Evolutionary conservation across 345 rosid genomes (phyloP).

Genomic region (Rhizophora apiculata): DNA sequence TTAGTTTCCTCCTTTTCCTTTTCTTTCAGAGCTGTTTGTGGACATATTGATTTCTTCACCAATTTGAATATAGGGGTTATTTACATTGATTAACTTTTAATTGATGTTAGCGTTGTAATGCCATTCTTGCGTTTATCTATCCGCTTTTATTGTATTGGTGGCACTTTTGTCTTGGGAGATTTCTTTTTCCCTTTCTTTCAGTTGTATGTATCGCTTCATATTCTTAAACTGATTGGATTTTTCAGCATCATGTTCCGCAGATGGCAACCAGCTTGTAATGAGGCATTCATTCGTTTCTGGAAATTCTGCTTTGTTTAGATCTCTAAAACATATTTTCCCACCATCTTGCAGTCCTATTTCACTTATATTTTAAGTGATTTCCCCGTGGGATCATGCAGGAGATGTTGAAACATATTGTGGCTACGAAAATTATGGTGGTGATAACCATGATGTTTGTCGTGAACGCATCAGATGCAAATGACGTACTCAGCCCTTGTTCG

Average conservation of each 20-base stretch:
- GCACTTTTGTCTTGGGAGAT: neutral
- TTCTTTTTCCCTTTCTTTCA: neutral
- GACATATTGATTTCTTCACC: neutral
- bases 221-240: constrained; percentile 1
- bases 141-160: neutral
- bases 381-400: constrained; percentile 9
- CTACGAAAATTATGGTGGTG: neutral
- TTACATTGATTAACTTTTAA: neutral
- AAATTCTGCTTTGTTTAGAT: neutral
- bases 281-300: neutral
- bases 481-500: constrained; percentile 58
- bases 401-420: constrained; percentile 18
- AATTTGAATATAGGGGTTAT: neutral
- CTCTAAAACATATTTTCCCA: too few species aligned
- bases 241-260: too few species aligned
- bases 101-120: neutral
- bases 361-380: neutral
- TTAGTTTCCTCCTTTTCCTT: neutral
- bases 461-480: constrained; percentile 51
- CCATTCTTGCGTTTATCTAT: neutral
- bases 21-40: too few species aligned
- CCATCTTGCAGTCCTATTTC: too few species aligned
- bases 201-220: neutral
- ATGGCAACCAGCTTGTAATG: too few species aligned
- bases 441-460: constrained; percentile 21